Conservation (phyloP, 129 eudicot genomes). For the Centaurea solstitialis region DNA sequence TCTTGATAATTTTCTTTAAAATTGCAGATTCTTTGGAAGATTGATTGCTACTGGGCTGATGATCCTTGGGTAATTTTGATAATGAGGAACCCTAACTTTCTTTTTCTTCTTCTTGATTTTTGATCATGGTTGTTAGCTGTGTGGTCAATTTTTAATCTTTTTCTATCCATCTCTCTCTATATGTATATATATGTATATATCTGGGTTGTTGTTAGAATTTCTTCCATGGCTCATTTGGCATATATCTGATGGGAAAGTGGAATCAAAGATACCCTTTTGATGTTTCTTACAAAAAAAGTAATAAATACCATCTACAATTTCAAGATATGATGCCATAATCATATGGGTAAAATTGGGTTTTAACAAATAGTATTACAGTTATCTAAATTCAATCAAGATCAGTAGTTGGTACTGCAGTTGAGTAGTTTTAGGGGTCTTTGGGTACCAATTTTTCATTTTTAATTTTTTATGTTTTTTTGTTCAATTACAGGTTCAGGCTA, state of each 20-base stretch:
- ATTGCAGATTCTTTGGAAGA: slow-evolving; percentile 11
- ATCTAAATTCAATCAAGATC: not conserved
- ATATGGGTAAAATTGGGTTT: slow-evolving; percentile 8
- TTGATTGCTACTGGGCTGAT: slow-evolving; percentile 13
- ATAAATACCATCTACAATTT: not conserved
- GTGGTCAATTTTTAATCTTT: slow-evolving; percentile 1
- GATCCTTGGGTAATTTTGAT: slow-evolving; percentile 23
- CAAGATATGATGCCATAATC: slow-evolving; percentile 11
- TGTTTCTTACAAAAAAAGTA: not conserved
- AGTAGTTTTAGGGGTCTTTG: not conserved
- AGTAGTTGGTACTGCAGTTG: not conserved
- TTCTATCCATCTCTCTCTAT: slow-evolving; percentile 7
- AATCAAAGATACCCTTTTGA: not conserved
- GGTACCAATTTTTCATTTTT: not conserved
- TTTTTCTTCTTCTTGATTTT: not conserved
- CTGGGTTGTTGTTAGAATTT: not conserved
- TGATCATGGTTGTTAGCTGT: slow-evolving; percentile 20
- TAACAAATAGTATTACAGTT: not conserved
- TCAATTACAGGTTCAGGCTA: slow-evolving; percentile 23
- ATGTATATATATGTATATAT: not conserved
- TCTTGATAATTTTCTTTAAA: not conserved
- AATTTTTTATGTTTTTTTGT: not conserved
- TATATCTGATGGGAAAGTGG: not conserved
- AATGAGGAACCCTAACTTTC: slow-evolving; percentile 12
- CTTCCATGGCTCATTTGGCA: not conserved